phyloP scores from a whole-genome alignment of 1,139 yeast genomes.

The Yamadazyma blattariae region DNA sequence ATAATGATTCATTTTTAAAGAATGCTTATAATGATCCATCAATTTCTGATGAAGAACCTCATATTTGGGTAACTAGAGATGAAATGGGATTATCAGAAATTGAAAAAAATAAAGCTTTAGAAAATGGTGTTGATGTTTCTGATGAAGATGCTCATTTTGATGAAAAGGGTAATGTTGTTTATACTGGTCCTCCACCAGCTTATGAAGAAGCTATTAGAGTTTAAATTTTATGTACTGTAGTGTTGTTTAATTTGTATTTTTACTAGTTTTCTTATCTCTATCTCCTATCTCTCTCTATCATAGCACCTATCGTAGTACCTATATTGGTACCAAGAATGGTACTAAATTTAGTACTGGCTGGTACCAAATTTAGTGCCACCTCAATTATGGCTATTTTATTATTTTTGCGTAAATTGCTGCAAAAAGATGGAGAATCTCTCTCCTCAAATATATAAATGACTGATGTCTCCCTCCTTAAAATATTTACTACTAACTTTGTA shows the following conservation, averaged over 20 bases:
- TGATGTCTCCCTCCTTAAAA: too few species aligned
- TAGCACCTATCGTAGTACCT: not conserved
- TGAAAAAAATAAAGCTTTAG: constrained; percentile 57
- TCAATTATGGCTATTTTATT: too few species aligned
- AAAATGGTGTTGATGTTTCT: constrained; percentile 52
- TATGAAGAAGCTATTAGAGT: constrained; percentile 44
- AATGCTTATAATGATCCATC: constrained; percentile 68
- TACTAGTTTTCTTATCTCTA: not conserved
- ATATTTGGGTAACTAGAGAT: constrained; percentile 69
- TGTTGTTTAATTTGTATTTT: not conserved
- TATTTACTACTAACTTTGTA: too few species aligned
- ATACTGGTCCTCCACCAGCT: constrained; percentile 64
- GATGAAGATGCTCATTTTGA: constrained; percentile 57
- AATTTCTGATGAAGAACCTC: constrained; percentile 58
- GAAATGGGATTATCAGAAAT: constrained; percentile 64
- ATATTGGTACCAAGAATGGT: too few species aligned
- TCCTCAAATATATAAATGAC: too few species aligned
- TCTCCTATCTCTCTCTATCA: not conserved
- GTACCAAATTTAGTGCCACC: too few species aligned
- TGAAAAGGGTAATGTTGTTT: constrained; percentile 52
- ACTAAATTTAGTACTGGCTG: too few species aligned
- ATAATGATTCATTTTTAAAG: constrained; percentile 37
- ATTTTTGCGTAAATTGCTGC: too few species aligned
- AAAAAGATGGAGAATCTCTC: too few species aligned
- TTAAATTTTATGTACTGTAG: constrained; percentile 11